Evolutionary conservation across 2,329 filamentous ascomycete genomes (phyloP), one percentile per base, ranked within the genome.

Genomic region (Colletotrichum paranaense): DNA sequence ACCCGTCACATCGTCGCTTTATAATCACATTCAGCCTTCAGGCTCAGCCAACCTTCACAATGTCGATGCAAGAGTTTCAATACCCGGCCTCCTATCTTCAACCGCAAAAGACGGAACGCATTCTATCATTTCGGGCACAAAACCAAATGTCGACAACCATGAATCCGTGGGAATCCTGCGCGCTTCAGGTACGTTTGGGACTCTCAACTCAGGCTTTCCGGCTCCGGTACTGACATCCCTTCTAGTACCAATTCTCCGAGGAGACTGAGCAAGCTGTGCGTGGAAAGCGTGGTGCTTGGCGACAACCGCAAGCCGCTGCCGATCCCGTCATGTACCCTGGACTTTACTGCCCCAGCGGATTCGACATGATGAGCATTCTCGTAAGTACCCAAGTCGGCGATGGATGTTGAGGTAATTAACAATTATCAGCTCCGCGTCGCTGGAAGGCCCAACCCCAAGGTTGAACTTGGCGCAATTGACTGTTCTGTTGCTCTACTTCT

Each of bases 401-500:
- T 9, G 12, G 11, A 11, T n/a, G 2, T 28, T 32, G 52, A 42
- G n/a, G 32, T 3, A 12, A 24, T 70, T 77, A 74, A 78, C 67
- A 65, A 8, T 46, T 4, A 11, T 5, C 70, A 88, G 87, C 79
- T 87, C 81, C 89, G 92, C 62, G 91, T 97, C 28, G 90, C 91
- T 46, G 89, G 88, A 22, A 88, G 94, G 70, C 90, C 91, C 19
- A 92, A 94, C 73, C 94, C 94, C 1, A 88, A 92, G 76, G 91
- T 97, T 77, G 89, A 95, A 62, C 92, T 97, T 55, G 95, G 95
- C 7, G 89, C 94, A 0, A 92, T 98, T 42, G 95, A 97, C 81
- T 87, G 94, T 76, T 97, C 94, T 1, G 97, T 94, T 79, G 93
- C 95, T 2, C 92, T 97, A 75, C 89, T 96, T 22, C 88, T 98